Conservation (phyloP, 768 basidiomycete species). For the Termitomyces bulborhizus region DNA sequence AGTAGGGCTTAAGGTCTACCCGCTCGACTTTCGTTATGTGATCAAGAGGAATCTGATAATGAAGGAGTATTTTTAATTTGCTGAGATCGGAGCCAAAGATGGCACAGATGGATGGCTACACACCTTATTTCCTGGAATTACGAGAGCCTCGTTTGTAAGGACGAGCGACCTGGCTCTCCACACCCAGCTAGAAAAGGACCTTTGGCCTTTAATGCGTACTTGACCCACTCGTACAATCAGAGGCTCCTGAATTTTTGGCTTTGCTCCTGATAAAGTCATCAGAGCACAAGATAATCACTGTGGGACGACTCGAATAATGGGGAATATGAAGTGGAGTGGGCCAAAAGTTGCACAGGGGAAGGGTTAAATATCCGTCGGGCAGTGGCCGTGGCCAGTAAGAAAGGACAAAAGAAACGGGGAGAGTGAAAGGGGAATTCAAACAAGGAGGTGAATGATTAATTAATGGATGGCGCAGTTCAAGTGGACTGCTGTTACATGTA, state of each 20-base stretch:
- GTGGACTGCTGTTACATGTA: conserved; percentile 11
- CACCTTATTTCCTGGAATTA: conserved; percentile 15
- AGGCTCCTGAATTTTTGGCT: background rate
- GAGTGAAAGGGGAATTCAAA: background rate
- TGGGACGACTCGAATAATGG: background rate
- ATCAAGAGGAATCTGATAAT: conserved; percentile 21
- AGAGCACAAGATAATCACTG: background rate
- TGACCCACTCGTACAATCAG: conserved; percentile 9
- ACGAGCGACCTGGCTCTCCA: conserved; percentile 17
- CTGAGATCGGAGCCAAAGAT: background rate
- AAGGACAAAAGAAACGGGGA: background rate
- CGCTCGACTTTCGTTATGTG: conserved; percentile 33
- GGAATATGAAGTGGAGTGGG: background rate
- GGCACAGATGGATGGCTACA: background rate
- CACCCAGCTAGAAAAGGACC: conserved; percentile 12
- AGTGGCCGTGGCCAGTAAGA: background rate
- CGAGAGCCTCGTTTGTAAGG: conserved; percentile 15
- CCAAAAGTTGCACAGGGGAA: background rate
- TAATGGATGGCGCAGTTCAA: background rate
- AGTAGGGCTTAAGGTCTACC: conserved; percentile 29
- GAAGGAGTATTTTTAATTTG: background rate
- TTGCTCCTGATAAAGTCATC: background rate
- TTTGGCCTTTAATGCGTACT: conserved; percentile 13
- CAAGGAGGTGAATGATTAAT: background rate
- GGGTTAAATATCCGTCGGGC: background rate